Base-by-base conservation (phyloP, 345 rosid species). In the Chamaenerion angustifolium region DNA sequence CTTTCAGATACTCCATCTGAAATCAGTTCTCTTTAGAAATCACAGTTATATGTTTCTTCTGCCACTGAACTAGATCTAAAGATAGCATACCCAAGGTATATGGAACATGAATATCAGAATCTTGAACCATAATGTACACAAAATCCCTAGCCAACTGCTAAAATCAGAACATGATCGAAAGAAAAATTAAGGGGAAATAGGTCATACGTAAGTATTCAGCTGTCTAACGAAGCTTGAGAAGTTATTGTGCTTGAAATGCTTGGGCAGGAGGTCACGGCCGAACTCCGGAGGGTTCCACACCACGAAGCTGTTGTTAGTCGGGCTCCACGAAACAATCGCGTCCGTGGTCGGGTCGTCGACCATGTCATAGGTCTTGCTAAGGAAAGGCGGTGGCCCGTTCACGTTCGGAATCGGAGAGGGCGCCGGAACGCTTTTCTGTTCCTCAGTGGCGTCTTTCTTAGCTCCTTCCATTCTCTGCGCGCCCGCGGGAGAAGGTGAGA, bases 191-290 rank as follows among this genome's bases (percentile, higher is more conserved):
- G 52, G 37, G 23, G 45, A 11, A n/a, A 14, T 6, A 61, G 13
- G 16, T 18, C 81, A n/a, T 71, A 88, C 95, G 45, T 88, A 88
- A 47, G 97, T 88, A 57, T 88, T 88, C 40, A 88, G 70, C 63
- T 88, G 96, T 43, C 96, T 75, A 56, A 87, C 94, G 42, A 87
- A 87, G 77, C 96, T 83, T 51, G 94, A 81, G 77, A 88, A 85
- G 68, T 88, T 88, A 50, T 82, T 84, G 63, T 88, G 96, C 83
- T 88, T 84, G 69, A 88, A 88, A 63, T 76, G 74, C 60, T 79
- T 84, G 49, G 96, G 96, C 8, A 88, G 62, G 17, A 88, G 76
- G 68, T 80, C 74, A 47, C 93, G 77, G 1, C 86, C 75, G 46
- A 88, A 88, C 70, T 88, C 95, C 14, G 96, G 84, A 43, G 86